Evolutionary conservation across 495 filamentous ascomycete genomes (phyloP).

Genomic region (Lophiotrema nucula): DNA sequence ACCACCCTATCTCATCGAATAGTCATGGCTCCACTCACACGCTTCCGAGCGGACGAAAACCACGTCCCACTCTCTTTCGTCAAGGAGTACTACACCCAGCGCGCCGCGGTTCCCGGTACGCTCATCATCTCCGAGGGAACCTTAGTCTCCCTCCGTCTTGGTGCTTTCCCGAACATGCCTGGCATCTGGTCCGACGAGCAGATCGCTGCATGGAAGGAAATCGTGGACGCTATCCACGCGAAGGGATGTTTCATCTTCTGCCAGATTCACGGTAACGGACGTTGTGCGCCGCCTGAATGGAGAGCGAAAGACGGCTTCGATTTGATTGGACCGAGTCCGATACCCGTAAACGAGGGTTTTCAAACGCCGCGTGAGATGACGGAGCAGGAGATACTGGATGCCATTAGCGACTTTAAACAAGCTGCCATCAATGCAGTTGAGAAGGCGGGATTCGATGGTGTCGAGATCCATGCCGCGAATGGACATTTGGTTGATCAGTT

Average conservation of each 20-base stretch:
- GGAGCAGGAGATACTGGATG: conserved; percentile 6
- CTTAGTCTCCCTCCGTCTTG: conserved; percentile 49
- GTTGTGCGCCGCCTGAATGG: conserved; percentile 44
- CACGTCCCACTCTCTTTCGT: conserved; percentile 45
- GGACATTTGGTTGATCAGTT: conserved; percentile 76
- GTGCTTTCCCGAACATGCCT: conserved; percentile 13
- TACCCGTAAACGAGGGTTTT: conserved; percentile 4
- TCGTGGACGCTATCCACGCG: conserved; percentile 15
- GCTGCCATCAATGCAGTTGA: conserved; percentile 6
- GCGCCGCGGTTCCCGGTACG: conserved; percentile 56
- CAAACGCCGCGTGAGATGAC: conserved; percentile 13
- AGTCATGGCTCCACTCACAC: conserved; percentile 41
- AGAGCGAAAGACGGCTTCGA: conserved; percentile 43
- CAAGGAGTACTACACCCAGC: conserved; percentile 59
- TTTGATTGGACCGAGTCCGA: conserved; percentile 8
- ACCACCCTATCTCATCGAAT: conserved; percentile 35
- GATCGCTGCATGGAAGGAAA: conserved; percentile 13
- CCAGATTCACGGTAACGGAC: conserved; percentile 10
- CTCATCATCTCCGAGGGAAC: conserved; percentile 65
- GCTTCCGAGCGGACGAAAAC: conserved; percentile 49
- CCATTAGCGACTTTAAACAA: not conserved
- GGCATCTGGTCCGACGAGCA: conserved; percentile 21
- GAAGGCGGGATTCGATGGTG: conserved; percentile 68
- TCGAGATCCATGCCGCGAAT: conserved; percentile 71
- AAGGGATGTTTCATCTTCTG: conserved; percentile 25